These are phyloP conservation scores for Rhododendron mucronatum DNA, from an alignment of 148 eudicot species.

Conservation along the genomic window DNA sequence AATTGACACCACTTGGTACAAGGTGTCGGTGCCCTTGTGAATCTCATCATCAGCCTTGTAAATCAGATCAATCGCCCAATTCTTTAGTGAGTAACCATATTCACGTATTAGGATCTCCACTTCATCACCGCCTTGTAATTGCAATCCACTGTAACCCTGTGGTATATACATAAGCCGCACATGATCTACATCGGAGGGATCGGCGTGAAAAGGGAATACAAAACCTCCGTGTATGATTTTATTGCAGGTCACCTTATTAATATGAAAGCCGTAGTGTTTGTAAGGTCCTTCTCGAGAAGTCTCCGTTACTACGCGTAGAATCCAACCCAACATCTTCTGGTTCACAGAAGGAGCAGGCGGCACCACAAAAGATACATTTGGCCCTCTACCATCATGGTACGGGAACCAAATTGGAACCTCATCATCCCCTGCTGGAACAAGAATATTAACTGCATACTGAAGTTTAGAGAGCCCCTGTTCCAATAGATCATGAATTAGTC, in stretches of 20 bases:
- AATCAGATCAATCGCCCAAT: too few relatives aligned
- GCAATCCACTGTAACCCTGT: background rate
- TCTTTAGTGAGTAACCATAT: too few relatives aligned
- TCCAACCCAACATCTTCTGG: background rate
- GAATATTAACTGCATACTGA: background rate
- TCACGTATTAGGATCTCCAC: background rate
- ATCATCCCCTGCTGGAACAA: background rate
- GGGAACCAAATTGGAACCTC: background rate
- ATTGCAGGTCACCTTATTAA: background rate
- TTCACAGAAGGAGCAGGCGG: background rate
- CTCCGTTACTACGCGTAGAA: background rate
- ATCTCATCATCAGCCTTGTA: too few relatives aligned
- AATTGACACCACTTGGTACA: too few relatives aligned
- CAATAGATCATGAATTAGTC: background rate
- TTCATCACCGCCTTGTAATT: background rate
- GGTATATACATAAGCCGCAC: background rate
- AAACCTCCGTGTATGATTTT: too few relatives aligned
- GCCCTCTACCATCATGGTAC: background rate
- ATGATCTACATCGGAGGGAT: background rate
- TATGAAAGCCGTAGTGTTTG: fast-evolving
- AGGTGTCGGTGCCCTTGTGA: too few relatives aligned
- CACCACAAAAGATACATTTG: background rate
- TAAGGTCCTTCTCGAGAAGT: too few relatives aligned
- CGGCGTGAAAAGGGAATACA: fast-evolving
- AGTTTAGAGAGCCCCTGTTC: background rate